A percentile compares a stretch with the other conserved stretches of the same genome.
These are phyloP conservation scores for Pythium grandisporangium DNA, from an alignment of 352 stramenopile species.

Conservation along the genomic window DNA sequence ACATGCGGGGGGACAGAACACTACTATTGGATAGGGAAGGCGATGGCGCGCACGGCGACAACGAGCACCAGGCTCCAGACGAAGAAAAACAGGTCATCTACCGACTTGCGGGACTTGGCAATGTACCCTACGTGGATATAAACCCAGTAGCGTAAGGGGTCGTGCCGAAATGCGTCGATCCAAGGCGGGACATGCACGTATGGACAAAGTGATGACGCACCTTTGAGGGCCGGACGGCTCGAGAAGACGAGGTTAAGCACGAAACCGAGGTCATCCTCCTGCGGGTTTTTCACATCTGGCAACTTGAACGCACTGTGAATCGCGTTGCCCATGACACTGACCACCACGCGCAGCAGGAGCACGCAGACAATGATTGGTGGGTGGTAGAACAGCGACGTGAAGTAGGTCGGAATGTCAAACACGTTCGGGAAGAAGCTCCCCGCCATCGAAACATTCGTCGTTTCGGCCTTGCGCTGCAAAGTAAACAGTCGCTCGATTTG, in stretches of 20 bases:
- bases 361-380: conserved; percentile 61
- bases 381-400: conserved; percentile 35
- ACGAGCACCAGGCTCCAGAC: conserved; percentile 50
- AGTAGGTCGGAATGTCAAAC: conserved; percentile 34
- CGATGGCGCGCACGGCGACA: conserved; percentile 24
- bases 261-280: conserved; percentile 61
- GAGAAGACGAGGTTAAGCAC: conserved; percentile 47
- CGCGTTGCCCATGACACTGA: conserved; percentile 23
- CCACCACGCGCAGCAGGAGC: conserved; percentile 41
- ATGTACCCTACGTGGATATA: conserved; percentile 41
- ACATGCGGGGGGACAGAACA: no score
- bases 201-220: conserved; percentile 10
- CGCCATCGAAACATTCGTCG: conserved; percentile 3
- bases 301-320: conserved; percentile 34
- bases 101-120: conserved; percentile 50
- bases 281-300: conserved; percentile 49
- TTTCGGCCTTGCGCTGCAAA: conserved; percentile 23
- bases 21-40: no score
- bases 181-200: background rate
- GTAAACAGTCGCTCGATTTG: conserved; percentile 45
- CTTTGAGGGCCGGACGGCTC: conserved; percentile 54
- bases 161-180: no score
- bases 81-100: conserved; percentile 73
- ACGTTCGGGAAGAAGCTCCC: conserved; percentile 43
- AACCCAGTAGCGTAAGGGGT: no score